Evolutionary conservation across 257 asterid species (phyloP).

Genomic region (Solanum piurae): DNA sequence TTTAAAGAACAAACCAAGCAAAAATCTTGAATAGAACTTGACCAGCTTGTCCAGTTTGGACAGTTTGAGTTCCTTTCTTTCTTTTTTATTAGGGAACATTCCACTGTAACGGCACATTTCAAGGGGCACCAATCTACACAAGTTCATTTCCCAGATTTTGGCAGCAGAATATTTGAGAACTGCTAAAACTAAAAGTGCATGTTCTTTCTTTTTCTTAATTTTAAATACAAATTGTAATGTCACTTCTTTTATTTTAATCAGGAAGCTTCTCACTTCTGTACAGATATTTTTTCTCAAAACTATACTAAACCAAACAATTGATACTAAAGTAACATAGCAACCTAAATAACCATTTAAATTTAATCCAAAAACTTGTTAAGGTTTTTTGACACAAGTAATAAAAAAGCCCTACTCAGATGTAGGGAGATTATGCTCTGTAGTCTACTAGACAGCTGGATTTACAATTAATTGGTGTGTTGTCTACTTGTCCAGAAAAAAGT

Average conservation of each 20-base stretch:
- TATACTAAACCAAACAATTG: background rate
- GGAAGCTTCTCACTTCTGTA: background rate
- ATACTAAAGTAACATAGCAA: background rate
- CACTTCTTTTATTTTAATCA: background rate
- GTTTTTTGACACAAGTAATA: background rate
- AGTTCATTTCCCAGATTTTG: background rate
- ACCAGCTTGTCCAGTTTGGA: background rate
- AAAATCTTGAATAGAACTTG: background rate
- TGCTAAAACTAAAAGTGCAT: background rate
- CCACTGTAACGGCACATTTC: background rate
- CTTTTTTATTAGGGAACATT: background rate
- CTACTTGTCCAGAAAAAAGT: background rate
- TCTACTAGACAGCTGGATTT: background rate
- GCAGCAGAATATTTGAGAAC: background rate
- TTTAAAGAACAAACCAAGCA: background rate
- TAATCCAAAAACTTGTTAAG: background rate
- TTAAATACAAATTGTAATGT: background rate
- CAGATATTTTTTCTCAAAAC: background rate
- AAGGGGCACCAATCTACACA: background rate
- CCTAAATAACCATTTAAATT: background rate
- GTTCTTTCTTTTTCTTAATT: background rate
- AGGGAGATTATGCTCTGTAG: background rate
- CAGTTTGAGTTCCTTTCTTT: background rate
- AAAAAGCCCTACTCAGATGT: background rate
- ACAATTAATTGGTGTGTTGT: background rate